Conservation (phyloP, 2,329 filamentous ascomycete species). For the Passalora sequoiae region DNA sequence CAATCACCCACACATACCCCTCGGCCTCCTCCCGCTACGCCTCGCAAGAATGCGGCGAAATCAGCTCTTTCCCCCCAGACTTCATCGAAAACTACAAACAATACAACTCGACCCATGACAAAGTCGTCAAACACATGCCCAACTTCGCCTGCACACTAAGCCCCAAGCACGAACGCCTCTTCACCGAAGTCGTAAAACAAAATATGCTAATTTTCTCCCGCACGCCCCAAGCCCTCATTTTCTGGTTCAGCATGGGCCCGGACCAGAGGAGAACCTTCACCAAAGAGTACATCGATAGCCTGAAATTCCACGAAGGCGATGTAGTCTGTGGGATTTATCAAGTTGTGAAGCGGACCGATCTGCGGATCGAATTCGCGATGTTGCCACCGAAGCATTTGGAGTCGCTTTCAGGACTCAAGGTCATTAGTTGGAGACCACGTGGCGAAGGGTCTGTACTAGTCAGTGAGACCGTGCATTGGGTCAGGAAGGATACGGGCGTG, state of each 20-base stretch:
- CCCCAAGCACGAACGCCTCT: constrained; percentile 13
- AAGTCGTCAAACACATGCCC: constrained; percentile 17
- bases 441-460: constrained; percentile 18
- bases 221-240: constrained; percentile 16
- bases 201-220: constrained; percentile 18
- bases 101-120: constrained; percentile 20
- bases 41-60: constrained; percentile 19
- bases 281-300: constrained; percentile 16
- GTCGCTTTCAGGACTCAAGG: constrained; percentile 12
- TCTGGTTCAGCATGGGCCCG: constrained; percentile 13
- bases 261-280: constrained; percentile 16
- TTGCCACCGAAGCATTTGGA: constrained; percentile 1
- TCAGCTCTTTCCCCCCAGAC: constrained; percentile 15
- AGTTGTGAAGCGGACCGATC: constrained; percentile 17
- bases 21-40: constrained; percentile 15
- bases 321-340: constrained; percentile 20
- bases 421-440: constrained; percentile 17
- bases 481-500: constrained; percentile 12
- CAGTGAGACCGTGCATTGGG: constrained; percentile 24
- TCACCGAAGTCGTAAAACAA: constrained; percentile 20
- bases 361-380: constrained; percentile 17
- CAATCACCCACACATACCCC: constrained; percentile 18
- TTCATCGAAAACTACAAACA: constrained; percentile 16
- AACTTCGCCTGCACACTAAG: constrained; percentile 12
- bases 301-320: constrained; percentile 20